Evolutionary conservation across 2,329 filamentous ascomycete species (phyloP), one percentile per base, ranked within the genome.

Genomic region (Chrysoporthe puriensis): DNA sequence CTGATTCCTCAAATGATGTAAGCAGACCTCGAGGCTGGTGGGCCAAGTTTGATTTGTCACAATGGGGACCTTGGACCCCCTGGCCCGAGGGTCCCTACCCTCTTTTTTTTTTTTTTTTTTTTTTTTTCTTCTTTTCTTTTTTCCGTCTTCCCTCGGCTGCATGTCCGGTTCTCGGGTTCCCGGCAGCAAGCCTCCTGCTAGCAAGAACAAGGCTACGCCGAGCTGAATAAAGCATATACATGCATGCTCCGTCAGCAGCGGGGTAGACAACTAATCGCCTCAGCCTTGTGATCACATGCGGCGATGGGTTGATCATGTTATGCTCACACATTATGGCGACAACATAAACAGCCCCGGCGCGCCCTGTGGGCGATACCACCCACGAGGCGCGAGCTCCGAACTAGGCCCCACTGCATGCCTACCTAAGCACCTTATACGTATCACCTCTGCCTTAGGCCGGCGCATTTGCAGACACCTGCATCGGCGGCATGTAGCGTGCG

Each of bases 11-110:
- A 57, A 61, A 66, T 68, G 63, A 68, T 62, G 66, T 68, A 68
- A 68, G 66, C 66, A 56, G 36, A 18, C 42, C 26, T 16, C 50
- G 50, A 54, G 11, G 21, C 50, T 32, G 7, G 26, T 21, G 2
- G 50, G 16, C 50, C 26, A 26, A 21, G 44, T 21, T 32, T 68
- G 66, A 68, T 68, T 68, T 68, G 66, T 68, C 66, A 68, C 50
- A 32, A 21, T 32, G 26, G n/a, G 2, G 26, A 40, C 36, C 36
- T 40, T 40, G 36, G 5, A 9, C 5, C 36, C 36, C 36, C 26
- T 26, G 26, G 26, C 26, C 26, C 26, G 26, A 26, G 26, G 26
- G 26, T 26, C 26, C 26, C 26, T 32, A 52, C n/a, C 6, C 13
- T 13, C 21, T 21, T 21, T 21, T 21, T 21, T 21, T 21, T 13